These are phyloP conservation scores for Colletotrichum sp. DNA, from an alignment of 2,329 filamentous ascomycete genomes.

Conservation along the genomic window DNA sequence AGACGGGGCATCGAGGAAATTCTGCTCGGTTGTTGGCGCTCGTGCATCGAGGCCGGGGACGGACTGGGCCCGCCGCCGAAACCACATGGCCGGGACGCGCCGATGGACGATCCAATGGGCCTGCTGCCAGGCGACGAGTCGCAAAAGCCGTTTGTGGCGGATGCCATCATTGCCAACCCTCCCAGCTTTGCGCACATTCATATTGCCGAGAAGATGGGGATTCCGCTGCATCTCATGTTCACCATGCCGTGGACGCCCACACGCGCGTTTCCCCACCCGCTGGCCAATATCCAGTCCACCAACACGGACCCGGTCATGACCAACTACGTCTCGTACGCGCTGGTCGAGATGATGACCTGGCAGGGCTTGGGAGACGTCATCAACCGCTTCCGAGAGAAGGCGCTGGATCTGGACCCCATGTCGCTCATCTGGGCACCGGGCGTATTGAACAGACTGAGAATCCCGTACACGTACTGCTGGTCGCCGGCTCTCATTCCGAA, in stretches of 20 bases:
- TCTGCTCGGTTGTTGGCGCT: constrained; percentile 85
- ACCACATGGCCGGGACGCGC: constrained; percentile 51
- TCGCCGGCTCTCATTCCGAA: constrained; percentile 81
- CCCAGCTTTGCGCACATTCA: constrained; percentile 80
- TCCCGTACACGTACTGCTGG: constrained; percentile 95
- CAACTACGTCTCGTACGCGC: constrained; percentile 82
- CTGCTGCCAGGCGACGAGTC: constrained; percentile 45
- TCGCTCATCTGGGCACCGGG: constrained; percentile 85
- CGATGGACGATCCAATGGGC: constrained; percentile 51
- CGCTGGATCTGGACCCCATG: constrained; percentile 77
- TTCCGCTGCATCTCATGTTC: constrained; percentile 87
- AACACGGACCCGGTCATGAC: constrained; percentile 79
- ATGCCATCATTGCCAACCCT: constrained; percentile 80
- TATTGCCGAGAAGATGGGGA: constrained; percentile 75
- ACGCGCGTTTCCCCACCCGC: constrained; percentile 82
- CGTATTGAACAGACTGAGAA: constrained; percentile 73
- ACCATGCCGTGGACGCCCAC: constrained; percentile 95
- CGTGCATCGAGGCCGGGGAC: constrained; percentile 81
- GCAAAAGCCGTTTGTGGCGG: constrained; percentile 76
- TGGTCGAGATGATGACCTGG: constrained; percentile 93
- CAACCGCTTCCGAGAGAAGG: constrained; percentile 81
- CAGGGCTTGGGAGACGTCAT: constrained; percentile 91
- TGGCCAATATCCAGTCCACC: constrained; percentile 80
- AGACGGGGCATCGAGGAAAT: constrained; percentile 79
- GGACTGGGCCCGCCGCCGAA: constrained; percentile 58